These are phyloP conservation scores for Xylaria palmicola DNA, from an alignment of 495 filamentous ascomycete genomes.

Conservation along the genomic window DNA sequence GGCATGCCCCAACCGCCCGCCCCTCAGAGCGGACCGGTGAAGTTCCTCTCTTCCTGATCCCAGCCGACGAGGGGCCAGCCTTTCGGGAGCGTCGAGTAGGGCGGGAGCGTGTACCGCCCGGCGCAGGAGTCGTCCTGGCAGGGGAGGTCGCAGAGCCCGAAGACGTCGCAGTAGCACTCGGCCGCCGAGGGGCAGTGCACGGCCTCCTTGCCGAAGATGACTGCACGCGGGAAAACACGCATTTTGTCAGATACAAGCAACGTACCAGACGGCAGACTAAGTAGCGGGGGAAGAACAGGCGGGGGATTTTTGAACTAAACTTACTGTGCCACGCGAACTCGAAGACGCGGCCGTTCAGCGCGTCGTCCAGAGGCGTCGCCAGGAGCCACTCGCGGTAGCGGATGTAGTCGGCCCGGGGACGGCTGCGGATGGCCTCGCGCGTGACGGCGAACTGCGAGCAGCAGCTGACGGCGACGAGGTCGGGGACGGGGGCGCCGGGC, in stretches of 20 bases:
- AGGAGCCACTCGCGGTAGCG: conserved; percentile 60
- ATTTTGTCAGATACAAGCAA: background rate
- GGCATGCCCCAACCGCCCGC: too few relatives aligned
- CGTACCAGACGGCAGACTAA: too few relatives aligned
- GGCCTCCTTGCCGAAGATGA: conserved; percentile 43
- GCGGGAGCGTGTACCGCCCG: conserved; percentile 34
- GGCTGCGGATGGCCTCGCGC: conserved; percentile 46
- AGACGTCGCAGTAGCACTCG: conserved; percentile 65
- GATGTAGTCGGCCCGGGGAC: conserved; percentile 54
- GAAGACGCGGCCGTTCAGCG: conserved; percentile 60
- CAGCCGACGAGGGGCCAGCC: conserved; percentile 40
- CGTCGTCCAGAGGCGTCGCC: conserved; percentile 56
- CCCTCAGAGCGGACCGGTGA: conserved; percentile 11
- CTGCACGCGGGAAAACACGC: conserved; percentile 32
- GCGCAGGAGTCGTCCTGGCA: conserved; percentile 28
- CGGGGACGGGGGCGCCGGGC: conserved; percentile 42
- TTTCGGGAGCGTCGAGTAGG: conserved; percentile 28
- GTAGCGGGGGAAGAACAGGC: background rate
- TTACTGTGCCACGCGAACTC: conserved; percentile 76
- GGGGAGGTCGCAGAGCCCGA: conserved; percentile 55
- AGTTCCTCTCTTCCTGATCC: conserved; percentile 30
- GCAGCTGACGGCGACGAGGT: conserved; percentile 57
- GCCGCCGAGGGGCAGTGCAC: conserved; percentile 57
- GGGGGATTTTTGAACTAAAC: conserved; percentile 29
- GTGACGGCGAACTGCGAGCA: conserved; percentile 72